phyloP scores from a whole-genome alignment of 176 grass and related monocot species.

The Oryza meyeriana region DNA sequence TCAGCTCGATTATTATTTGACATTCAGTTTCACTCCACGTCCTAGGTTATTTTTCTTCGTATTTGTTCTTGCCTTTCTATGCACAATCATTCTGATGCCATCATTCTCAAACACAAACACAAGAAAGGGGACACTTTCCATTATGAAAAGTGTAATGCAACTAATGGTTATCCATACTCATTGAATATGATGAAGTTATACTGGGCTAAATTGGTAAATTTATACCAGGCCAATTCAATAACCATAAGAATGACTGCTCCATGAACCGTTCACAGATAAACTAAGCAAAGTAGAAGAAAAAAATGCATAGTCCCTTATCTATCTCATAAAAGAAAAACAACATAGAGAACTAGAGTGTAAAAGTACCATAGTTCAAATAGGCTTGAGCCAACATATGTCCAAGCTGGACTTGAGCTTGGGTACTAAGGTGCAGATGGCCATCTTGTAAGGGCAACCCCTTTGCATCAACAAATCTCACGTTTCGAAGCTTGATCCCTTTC shows the following conservation, averaged over 20 bases:
- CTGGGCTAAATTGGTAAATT: neutral
- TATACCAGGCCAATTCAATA: conserved; percentile 15
- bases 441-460: conserved; percentile 60
- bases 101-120: neutral
- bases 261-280: neutral
- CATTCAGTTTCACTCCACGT: neutral
- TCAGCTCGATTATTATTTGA: neutral
- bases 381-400: conserved; percentile 75
- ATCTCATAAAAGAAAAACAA: neutral
- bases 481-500: conserved; percentile 55
- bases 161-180: neutral
- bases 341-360: conserved; percentile 27
- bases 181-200: neutral
- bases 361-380: conserved; percentile 76
- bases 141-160: neutral
- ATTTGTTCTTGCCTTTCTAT: neutral
- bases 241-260: conserved; percentile 4
- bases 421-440: conserved; percentile 83
- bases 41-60: neutral
- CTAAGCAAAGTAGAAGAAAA: neutral
- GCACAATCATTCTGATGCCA: conserved; percentile 6
- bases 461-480: conserved; percentile 72
- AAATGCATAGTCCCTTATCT: neutral
- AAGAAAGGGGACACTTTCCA: neutral
- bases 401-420: conserved; percentile 74